Base-by-base conservation (phyloP, 1,139 yeast genomes). In the Meyerozyma athensensis region DNA sequence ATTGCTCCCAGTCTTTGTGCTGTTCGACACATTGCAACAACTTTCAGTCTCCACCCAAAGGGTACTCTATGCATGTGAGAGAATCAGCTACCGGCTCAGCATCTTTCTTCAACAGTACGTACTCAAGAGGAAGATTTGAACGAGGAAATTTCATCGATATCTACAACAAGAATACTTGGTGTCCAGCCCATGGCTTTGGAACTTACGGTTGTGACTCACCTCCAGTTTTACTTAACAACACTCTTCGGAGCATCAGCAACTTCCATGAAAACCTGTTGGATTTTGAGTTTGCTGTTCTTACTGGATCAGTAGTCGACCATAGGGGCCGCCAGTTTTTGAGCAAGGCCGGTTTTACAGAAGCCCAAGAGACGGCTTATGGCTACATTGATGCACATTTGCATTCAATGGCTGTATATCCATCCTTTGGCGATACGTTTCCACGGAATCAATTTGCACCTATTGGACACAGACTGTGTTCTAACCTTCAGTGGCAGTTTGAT, bases 131-230 rank as follows among this genome's bases (percentile, higher is more conserved):
- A 12, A 54, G 52, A 37, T 59, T 53, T 37, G 48, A 44, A 37
- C 47, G 51, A 21, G 65, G 64, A 2, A 49, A 46, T 6, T 53
- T 42, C 39, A 42, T 53, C 20, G 61, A 56, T 42, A 46, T 43
- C 14, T 47, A 49, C 31, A 41, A 38, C 20, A 41, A 44, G 8
- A 49, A 52, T 5, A 35, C 41, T 16, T 57, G 61, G 57, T 39
- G 48, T 9, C 67, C 65, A 2, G 59, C 63, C 14, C 52, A 60
- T 33, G 57, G 56, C 30, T 61, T 60, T 44, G 67, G 67, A 2
- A 51, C 58, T 38, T 61, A 61, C 43, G 34, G 43, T 12, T 61
- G 67, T 45, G 65, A 58, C 40, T 46, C 58, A 2, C 63, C 67
- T 5, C 52, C 52, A 14, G 43, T 59, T 12, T 44, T 61, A 38